Conservation (phyloP, 495 filamentous ascomycete genomes). For the Entonaema liquescens region DNA sequence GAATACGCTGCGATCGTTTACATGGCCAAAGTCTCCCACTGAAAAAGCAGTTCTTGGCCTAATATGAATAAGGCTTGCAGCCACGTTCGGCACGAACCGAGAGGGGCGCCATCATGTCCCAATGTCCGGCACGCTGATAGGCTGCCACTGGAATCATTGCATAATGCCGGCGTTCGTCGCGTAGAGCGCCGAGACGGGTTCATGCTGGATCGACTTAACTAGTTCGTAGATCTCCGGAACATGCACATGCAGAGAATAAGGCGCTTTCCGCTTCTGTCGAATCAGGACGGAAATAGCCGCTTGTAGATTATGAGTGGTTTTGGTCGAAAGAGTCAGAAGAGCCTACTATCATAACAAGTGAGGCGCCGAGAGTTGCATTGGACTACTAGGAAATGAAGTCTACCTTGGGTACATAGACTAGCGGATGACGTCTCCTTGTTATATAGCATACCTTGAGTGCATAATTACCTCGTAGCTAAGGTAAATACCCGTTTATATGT, state of each 20-base stretch:
- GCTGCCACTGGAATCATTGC: neutral
- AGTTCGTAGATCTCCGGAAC: slow-evolving; percentile 24
- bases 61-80: slow-evolving; percentile 36
- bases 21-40: neutral
- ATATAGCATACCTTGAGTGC: neutral
- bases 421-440: neutral
- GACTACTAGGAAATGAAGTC: neutral
- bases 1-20: slow-evolving; percentile 10
- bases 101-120: slow-evolving; percentile 6
- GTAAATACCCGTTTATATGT: neutral
- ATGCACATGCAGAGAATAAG: slow-evolving; percentile 1
- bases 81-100: slow-evolving; percentile 30
- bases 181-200: slow-evolving; percentile 32
- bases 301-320: neutral
- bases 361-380: neutral
- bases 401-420: neutral
- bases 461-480: neutral
- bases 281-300: slow-evolving; percentile 6
- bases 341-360: neutral
- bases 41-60: neutral
- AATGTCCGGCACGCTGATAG: neutral
- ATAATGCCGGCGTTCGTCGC: neutral
- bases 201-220: slow-evolving; percentile 27
- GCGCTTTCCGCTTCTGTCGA: slow-evolving; percentile 15
- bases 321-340: slow-evolving; percentile 21